These are phyloP conservation scores for Aspergillus nomiae DNA, from an alignment of 2,329 filamentous ascomycete species.

Conservation along the genomic window DNA sequence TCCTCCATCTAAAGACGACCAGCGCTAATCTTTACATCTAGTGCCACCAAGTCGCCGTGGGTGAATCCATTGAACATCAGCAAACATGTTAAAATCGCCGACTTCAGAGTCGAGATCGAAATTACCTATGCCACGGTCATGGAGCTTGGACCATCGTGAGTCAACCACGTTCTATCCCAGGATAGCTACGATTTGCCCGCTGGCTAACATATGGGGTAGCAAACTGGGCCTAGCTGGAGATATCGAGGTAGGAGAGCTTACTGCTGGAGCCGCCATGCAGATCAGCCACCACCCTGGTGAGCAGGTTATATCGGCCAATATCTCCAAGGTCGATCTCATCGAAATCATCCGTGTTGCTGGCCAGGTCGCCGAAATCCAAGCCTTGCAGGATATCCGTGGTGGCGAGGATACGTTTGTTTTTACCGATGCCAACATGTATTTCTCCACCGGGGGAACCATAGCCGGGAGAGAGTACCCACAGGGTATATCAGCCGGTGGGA, in stretches of 20 bases:
- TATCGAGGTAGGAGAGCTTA: background rate
- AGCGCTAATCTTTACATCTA: background rate
- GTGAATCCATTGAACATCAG: constrained; percentile 1
- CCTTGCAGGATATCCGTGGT: background rate
- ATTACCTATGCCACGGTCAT: background rate
- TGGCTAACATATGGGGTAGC: background rate
- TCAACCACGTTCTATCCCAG: background rate
- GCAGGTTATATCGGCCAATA: background rate
- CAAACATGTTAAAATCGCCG: background rate
- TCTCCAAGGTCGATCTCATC: background rate
- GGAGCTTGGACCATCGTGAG: background rate
- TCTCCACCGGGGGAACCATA: background rate
- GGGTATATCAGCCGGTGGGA: background rate
- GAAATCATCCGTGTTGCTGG: background rate
- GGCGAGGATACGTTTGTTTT: background rate
- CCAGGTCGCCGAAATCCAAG: background rate
- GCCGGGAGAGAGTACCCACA: background rate
- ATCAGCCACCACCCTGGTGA: background rate
- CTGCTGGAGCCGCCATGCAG: background rate
- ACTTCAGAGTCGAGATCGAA: background rate
- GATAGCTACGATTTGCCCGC: background rate
- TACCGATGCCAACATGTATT: background rate
- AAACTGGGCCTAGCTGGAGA: background rate
- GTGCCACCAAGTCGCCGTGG: background rate
- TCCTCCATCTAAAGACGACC: background rate